Evolutionary conservation across 1,284 basidiomycete genomes (phyloP), one percentile per base, ranked within the genome.

Genomic region (Fomes fomentarius): DNA sequence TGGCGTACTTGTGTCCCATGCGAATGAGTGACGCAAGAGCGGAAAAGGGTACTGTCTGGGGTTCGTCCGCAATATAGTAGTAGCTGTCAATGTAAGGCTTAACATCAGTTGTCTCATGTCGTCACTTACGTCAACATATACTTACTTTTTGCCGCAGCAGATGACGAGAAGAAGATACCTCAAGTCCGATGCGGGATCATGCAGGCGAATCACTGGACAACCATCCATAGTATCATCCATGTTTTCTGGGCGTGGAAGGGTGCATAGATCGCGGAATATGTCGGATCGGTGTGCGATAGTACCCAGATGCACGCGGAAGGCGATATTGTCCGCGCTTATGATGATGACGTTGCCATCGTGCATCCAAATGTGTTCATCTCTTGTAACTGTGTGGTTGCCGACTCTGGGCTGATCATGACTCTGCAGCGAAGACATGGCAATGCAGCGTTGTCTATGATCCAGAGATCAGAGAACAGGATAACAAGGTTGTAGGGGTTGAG

Each of bases 261-360:
- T 34, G 46, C 63, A 58, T 33, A 63, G 43, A 34, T 56, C 61
- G 22, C 55, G 51, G 41, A 65, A 64, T 1, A 62, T 54, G 22
- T 52, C 52, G 6, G 63, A 65, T 2, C 46, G 48, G 9, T 43
- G 50, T 1, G 61, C 37, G 6, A 65, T 49, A 38, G 54, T 31
- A 17, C 61, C 45, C 8, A 42, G 47, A 46, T 63, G 52, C 15
- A 65, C 47, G 6, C 54, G 47, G 22, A 52, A 61, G 25, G 52
- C 53, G 47, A 46, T 26, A 14, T 45, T 43, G n/a, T n/a, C n/a
- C 9, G 26, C 15, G 2, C 35, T 33, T 8, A 50, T 46, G 15
- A 61, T 22, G 35, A 56, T 26, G 41, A 60, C 19, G 48, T 51
- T 54, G 19, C 56, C 56, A 33, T 35, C 46, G 60, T 61, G 60